Evolutionary conservation across 345 rosid genomes (phyloP).

Genomic region (Salix purpurea): DNA sequence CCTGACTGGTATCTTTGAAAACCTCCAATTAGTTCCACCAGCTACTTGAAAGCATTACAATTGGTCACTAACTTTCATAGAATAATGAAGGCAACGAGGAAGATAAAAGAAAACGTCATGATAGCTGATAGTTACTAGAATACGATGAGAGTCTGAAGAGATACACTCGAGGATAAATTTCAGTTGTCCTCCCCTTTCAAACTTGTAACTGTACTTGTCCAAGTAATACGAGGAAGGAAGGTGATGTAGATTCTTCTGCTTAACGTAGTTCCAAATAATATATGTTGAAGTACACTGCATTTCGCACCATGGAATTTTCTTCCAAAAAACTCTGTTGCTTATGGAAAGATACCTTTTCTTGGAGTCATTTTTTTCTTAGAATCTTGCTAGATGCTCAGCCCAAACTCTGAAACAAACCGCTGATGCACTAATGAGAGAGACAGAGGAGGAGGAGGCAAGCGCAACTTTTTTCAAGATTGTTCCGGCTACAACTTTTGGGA

Average conservation of each 20-base stretch:
- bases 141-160: neutral
- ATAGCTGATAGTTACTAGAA: neutral
- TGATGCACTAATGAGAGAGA: neutral
- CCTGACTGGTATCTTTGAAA: conserved; percentile 37
- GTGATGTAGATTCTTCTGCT: neutral
- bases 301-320: no score
- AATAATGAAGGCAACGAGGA: neutral
- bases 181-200: neutral
- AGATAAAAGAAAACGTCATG: neutral
- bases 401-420: neutral
- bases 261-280: neutral
- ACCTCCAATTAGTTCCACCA: conserved; percentile 15
- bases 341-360: neutral
- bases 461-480: neutral
- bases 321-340: neutral
- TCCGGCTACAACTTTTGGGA: neutral
- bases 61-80: neutral
- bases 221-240: neutral
- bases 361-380: neutral
- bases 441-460: neutral
- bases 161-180: neutral
- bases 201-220: neutral
- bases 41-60: neutral
- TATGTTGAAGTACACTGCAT: neutral
- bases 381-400: neutral